Evolutionary conservation across 495 filamentous ascomycete species (phyloP).

Genomic region (Penicillium taxi): DNA sequence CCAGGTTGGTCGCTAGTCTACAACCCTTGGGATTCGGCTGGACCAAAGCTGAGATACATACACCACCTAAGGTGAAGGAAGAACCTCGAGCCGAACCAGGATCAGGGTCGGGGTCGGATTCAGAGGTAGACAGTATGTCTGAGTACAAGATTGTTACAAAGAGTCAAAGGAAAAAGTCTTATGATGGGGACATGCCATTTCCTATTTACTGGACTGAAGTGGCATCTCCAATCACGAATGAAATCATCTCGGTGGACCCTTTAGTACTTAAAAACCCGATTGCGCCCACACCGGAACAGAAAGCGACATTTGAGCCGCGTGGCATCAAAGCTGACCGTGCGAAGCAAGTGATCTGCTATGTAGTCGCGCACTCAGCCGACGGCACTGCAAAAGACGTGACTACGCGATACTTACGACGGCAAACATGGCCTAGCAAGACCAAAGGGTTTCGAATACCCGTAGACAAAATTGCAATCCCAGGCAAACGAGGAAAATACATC

Average conservation of each 20-base stretch:
- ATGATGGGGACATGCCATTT: constrained; percentile 64
- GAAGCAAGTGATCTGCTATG: constrained; percentile 86
- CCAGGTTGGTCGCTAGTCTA: constrained; percentile 71
- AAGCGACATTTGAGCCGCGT: constrained; percentile 74
- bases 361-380: constrained; percentile 78
- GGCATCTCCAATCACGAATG: constrained; percentile 68
- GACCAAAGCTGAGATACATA: constrained; percentile 65
- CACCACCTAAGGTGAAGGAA: constrained; percentile 37
- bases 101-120: not conserved
- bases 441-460: constrained; percentile 73
- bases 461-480: constrained; percentile 72
- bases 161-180: constrained; percentile 15
- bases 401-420: constrained; percentile 78
- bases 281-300: constrained; percentile 56
- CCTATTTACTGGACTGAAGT: constrained; percentile 94
- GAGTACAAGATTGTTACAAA: constrained; percentile 5
- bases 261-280: constrained; percentile 60
- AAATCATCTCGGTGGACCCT: constrained; percentile 70
- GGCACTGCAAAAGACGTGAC: constrained; percentile 94
- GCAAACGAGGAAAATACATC: constrained; percentile 62
- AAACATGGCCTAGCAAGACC: constrained; percentile 79
- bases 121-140: constrained; percentile 7
- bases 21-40: constrained; percentile 89
- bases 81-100: constrained; percentile 10
- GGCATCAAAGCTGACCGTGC: constrained; percentile 72